Conservation (phyloP, 202 grass and related monocot species). For the Carex arenaria region DNA sequence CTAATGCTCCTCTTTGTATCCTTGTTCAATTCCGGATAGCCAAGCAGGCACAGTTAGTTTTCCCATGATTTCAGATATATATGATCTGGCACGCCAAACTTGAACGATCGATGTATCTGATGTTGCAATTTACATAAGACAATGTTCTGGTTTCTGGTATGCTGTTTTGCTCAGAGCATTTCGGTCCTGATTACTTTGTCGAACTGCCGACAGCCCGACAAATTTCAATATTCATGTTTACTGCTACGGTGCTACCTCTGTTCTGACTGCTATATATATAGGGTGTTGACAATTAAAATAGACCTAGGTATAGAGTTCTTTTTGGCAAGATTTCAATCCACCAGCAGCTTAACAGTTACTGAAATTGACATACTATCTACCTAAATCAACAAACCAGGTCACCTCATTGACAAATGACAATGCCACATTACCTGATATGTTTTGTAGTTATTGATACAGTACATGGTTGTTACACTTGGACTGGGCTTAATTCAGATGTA, state of each 20-base stretch:
- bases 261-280: background rate
- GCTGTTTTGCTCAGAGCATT: background rate
- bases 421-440: background rate
- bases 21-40: background rate
- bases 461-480: background rate
- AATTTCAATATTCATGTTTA: background rate
- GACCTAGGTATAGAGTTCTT: background rate
- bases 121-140: background rate
- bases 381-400: background rate
- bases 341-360: background rate
- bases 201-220: background rate
- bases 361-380: slow-evolving; percentile 13
- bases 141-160: background rate
- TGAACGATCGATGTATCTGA: background rate
- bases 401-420: slow-evolving; percentile 5
- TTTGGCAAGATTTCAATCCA: background rate
- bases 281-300: background rate
- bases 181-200: background rate
- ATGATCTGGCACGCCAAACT: background rate
- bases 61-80: background rate
- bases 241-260: too few relatives aligned
- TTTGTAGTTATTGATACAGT: background rate
- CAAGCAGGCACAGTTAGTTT: background rate
- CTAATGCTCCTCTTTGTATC: too few relatives aligned
- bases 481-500: background rate